These are phyloP conservation scores for Coemansia sp. DNA, from an alignment of 192 early-diverging fungal species.

Conservation along the genomic window DNA sequence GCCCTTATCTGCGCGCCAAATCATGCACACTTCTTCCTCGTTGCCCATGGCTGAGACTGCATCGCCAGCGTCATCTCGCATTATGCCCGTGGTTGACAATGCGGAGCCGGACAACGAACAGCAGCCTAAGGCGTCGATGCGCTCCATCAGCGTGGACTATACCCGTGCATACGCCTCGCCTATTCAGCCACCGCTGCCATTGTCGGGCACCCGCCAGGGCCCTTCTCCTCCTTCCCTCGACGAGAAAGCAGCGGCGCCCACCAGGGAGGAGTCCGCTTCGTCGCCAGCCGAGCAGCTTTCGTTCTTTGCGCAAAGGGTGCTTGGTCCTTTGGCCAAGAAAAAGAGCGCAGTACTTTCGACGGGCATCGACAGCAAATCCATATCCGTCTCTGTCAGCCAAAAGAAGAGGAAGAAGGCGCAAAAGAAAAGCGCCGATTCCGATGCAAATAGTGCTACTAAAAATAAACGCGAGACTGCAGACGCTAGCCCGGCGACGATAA, in stretches of 20 bases:
- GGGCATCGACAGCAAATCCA: not conserved
- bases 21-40: not conserved
- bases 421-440: not conserved
- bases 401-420: not conserved
- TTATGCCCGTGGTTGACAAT: conserved; percentile 9
- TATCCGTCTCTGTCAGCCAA: not conserved
- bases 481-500: not conserved
- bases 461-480: not conserved
- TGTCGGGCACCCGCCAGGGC: not conserved
- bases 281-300: not conserved
- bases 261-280: conserved; percentile 2
- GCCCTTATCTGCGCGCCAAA: no score
- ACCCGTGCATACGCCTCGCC: conserved; percentile 36
- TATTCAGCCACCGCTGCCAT: conserved; percentile 6
- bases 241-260: not conserved
- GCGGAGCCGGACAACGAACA: not conserved
- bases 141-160: conserved; percentile 50
- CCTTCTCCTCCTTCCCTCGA: not conserved
- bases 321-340: not conserved
- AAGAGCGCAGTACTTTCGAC: not conserved
- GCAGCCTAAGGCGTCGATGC: conserved; percentile 25
- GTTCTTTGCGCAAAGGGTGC: not conserved
- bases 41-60: conserved; percentile 33
- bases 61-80: conserved; percentile 24
- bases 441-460: not conserved